These are phyloP conservation scores for Pulveroboletus ravenelii DNA, from an alignment of 768 basidiomycete species.

Conservation along the genomic window DNA sequence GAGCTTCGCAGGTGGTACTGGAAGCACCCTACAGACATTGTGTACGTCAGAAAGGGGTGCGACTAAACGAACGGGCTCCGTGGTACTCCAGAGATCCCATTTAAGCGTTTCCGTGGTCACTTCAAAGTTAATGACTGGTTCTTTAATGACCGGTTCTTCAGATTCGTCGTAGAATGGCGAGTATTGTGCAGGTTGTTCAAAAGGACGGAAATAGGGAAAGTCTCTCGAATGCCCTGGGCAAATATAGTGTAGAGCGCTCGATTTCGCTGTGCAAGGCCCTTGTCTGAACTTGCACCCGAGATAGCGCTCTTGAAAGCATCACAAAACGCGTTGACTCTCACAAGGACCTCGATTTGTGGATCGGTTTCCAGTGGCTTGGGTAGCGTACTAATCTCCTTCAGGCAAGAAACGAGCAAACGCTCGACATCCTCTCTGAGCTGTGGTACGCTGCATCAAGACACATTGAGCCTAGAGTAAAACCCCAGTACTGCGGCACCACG, in stretches of 20 bases:
- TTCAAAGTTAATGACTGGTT: background rate
- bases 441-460: constrained; percentile 40
- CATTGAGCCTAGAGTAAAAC: constrained; percentile 1
- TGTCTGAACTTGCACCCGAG: constrained; percentile 31
- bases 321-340: constrained; percentile 43
- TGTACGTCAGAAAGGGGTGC: background rate
- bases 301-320: constrained; percentile 32
- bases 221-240: constrained; percentile 32
- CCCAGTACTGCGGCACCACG: constrained; percentile 11
- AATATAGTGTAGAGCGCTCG: constrained; percentile 32
- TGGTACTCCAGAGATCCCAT: too few species aligned
- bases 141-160: background rate
- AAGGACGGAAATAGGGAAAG: constrained; percentile 40
- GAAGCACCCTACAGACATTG: background rate
- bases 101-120: background rate
- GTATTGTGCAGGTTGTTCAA: constrained; percentile 12
- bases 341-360: constrained; percentile 43
- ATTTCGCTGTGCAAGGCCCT: constrained; percentile 35
- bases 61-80: background rate
- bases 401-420: constrained; percentile 34
- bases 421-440: constrained; percentile 37
- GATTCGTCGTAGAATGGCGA: constrained; percentile 8
- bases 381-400: constrained; percentile 33
- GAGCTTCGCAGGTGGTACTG: background rate
- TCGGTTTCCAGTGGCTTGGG: constrained; percentile 38